Base-by-base conservation (phyloP, 148 eudicot genomes). In the Vaccinium darrowii region DNA sequence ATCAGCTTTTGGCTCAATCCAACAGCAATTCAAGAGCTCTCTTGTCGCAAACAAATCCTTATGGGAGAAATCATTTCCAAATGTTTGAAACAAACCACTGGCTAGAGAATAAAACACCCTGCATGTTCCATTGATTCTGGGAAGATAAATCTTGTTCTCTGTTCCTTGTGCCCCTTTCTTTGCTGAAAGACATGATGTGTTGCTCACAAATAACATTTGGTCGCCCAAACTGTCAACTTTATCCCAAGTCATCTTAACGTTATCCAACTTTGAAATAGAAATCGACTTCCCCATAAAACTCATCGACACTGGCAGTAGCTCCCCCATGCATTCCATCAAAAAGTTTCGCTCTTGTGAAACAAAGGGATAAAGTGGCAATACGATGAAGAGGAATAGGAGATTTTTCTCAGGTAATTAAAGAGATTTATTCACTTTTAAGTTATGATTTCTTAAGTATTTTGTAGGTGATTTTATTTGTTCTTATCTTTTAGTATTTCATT, bases 121-220 rank as follows among this genome's bases (percentile, higher is more conserved):
- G 0, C 83, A 8, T 39, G 3, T 39, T 3, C 43, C 43, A 2
- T 81, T 13, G 69, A 81, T 39, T 18, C 6, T 3, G 25, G 83
- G 83, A 33, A 81, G 23, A 81, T 81, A 81, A 58, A 81, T 36
- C 73, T 81, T 39, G 21, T 57, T 58, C 14, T 81, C 72, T 51
- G 36, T 81, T 39, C 83, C 83, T 15, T 33, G 25, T 36, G 58
- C 47, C 12, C n/a, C 27, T 62, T 39, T 81, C 19, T 39, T 62
- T n/a, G 23, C 8, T 2, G 72, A 60, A 11, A 81, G 47, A 19
- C 25, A 81, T 43, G 83, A 36, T 62, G 67, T 39, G 19, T 18
- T 58, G 52, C 83, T 47, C 72, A 62, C 50, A 43, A 62, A 81
- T 8, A 62, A 60, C 74, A 62, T 43, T 16, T 33, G 50, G n/a